These are phyloP conservation scores for Sporobolomyces pararoseus DNA, from an alignment of 768 basidiomycete genomes.

Conservation along the genomic window DNA sequence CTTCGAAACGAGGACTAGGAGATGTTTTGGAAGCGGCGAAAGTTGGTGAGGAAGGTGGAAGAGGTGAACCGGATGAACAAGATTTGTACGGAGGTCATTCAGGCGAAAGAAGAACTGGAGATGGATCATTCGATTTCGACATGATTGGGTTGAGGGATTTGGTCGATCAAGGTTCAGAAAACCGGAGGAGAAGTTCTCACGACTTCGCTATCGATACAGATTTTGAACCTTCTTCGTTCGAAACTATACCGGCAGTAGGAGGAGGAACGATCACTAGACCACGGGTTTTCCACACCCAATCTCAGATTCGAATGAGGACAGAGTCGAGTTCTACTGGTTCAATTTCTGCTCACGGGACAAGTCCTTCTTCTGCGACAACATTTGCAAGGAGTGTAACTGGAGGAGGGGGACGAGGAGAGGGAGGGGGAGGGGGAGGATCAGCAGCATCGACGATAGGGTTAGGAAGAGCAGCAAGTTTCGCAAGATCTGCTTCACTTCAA, in stretches of 20 bases:
- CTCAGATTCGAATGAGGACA: conserved; percentile 56
- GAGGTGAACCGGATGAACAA: too few relatives aligned
- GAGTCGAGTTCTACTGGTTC: conserved; percentile 46
- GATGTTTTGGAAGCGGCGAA: conserved; percentile 36
- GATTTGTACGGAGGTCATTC: background rate
- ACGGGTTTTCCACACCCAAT: conserved; percentile 78
- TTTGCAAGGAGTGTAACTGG: too few relatives aligned
- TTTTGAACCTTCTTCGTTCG: conserved; percentile 54
- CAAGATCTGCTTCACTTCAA: background rate
- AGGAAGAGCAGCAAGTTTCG: conserved; percentile 3
- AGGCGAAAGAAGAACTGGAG: background rate
- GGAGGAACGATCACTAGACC: conserved; percentile 83
- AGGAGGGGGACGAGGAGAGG: too few relatives aligned
- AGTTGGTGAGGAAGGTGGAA: conserved; percentile 53
- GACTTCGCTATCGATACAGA: background rate
- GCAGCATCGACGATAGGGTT: conserved; percentile 32
- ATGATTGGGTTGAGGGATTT: conserved; percentile 47
- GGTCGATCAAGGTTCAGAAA: conserved; percentile 41
- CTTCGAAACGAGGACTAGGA: conserved; percentile 48
- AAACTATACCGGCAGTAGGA: conserved; percentile 85
- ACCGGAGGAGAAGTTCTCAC: too few relatives aligned
- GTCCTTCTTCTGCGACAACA: conserved; percentile 33
- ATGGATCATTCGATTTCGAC: conserved; percentile 48
- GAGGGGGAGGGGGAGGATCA: conserved; percentile 20
- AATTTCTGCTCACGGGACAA: conserved; percentile 36